Conservation (phyloP, 306 rosid genomes). For the Acacia melanoxylon region DNA sequence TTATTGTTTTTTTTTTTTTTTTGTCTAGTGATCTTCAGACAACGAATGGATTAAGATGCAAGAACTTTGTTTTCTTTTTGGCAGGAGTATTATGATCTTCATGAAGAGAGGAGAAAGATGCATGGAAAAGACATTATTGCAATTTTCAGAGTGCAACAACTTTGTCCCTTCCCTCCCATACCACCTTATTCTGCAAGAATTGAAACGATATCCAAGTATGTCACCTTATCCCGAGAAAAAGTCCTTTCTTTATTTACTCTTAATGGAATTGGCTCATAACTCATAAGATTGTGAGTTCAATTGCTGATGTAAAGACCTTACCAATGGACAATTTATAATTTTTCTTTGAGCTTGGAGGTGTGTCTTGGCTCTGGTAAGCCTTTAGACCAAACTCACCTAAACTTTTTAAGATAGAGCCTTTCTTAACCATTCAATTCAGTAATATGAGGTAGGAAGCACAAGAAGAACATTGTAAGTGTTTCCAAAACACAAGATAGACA, state of each 20-base stretch:
- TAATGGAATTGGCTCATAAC: no score
- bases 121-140: conserved; percentile 63
- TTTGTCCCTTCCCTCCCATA: no score
- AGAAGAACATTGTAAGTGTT: background rate
- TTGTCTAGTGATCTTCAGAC: background rate
- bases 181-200: no score
- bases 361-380: accelerated
- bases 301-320: no score
- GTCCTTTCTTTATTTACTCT: no score
- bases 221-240: no score
- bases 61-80: background rate
- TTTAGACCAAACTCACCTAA: no score
- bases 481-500: background rate
- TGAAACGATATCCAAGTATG: no score
- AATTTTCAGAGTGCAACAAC: conserved; percentile 45
- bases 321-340: no score
- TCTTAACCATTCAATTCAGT: background rate
- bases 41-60: background rate
- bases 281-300: no score
- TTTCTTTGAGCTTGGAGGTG: no score
- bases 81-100: conserved; percentile 90
- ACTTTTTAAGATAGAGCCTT: no score
- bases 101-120: conserved; percentile 62
- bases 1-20: background rate
- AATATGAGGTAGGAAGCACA: background rate